A percentile compares a stretch with the other conserved stretches of the same genome.
These are phyloP conservation scores for Triticum turgidum DNA, from an alignment of 176 grass and related monocot genomes.

Conservation along the genomic window DNA sequence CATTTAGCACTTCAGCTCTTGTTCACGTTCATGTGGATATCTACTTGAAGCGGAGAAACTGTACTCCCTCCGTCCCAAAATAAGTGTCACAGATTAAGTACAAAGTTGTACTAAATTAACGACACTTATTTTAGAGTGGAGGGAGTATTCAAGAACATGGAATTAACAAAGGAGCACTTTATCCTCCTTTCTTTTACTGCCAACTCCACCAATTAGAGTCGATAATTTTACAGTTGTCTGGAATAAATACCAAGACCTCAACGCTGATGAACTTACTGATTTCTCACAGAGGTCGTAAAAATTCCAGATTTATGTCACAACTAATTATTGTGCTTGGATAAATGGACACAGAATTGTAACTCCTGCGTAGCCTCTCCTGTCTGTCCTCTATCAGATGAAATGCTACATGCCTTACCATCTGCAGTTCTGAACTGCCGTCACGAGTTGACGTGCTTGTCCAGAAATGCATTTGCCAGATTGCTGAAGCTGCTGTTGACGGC, in stretches of 20 bases:
- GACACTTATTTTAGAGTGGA: too few species aligned
- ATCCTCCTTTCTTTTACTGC: not conserved
- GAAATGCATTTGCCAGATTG: slow-evolving; percentile 76
- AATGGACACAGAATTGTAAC: not conserved
- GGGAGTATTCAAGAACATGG: not conserved
- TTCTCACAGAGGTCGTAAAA: not conserved
- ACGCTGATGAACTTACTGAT: not conserved
- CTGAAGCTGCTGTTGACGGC: slow-evolving; percentile 47
- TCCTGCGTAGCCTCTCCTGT: not conserved
- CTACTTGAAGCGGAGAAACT: not conserved
- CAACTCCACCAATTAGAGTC: not conserved
- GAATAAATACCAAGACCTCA: not conserved
- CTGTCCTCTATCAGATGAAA: not conserved
- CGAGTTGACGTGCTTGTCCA: slow-evolving; percentile 57
- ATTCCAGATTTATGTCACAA: not conserved
- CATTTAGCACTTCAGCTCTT: not conserved
- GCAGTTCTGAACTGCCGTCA: slow-evolving; percentile 22
- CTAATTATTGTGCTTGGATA: not conserved
- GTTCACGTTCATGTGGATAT: not conserved
- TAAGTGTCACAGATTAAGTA: too few species aligned
- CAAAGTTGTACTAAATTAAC: too few species aligned
- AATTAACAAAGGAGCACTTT: not conserved
- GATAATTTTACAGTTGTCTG: not conserved
- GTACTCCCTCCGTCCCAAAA: too few species aligned
- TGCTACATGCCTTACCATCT: not conserved